Evolutionary conservation across 331 rosid genomes (phyloP).

Genomic region (Cucumis variabilis): DNA sequence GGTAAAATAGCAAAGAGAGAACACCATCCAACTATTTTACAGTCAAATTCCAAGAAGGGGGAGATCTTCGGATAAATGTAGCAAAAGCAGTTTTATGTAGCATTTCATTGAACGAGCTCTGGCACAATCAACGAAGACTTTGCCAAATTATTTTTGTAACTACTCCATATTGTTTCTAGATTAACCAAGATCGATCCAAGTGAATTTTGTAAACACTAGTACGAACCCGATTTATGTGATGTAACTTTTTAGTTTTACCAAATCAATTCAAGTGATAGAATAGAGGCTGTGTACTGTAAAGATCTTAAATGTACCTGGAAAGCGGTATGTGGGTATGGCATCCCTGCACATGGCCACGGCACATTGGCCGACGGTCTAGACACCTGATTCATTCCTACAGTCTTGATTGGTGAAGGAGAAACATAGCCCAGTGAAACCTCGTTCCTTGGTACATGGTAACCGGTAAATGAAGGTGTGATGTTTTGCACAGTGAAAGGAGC

Average conservation of each 20-base stretch:
- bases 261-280: not conserved
- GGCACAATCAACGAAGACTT: not conserved
- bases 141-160: not conserved
- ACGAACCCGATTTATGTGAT: not conserved
- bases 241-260: not conserved
- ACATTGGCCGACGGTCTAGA: slow-evolving; percentile 59
- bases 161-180: not conserved
- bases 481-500: slow-evolving; percentile 68
- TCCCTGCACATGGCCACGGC: slow-evolving; percentile 81
- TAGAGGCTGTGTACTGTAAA: not conserved
- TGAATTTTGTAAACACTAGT: not conserved
- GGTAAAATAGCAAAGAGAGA: not conserved
- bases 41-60: not conserved
- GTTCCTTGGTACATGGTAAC: slow-evolving; percentile 66
- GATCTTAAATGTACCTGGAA: slow-evolving; percentile 61
- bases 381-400: slow-evolving; percentile 65
- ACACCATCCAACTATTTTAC: not conserved
- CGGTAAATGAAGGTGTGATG: slow-evolving; percentile 65
- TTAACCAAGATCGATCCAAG: not conserved
- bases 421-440: slow-evolving; percentile 56
- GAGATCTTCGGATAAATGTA: not conserved
- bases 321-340: slow-evolving; percentile 84
- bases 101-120: not conserved
- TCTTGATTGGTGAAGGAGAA: slow-evolving; percentile 54
- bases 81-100: not conserved